Evolutionary conservation across 208 protist species (phyloP), one percentile per base, ranked within the genome.

Genomic region (Trichomonas vaginalis): DNA sequence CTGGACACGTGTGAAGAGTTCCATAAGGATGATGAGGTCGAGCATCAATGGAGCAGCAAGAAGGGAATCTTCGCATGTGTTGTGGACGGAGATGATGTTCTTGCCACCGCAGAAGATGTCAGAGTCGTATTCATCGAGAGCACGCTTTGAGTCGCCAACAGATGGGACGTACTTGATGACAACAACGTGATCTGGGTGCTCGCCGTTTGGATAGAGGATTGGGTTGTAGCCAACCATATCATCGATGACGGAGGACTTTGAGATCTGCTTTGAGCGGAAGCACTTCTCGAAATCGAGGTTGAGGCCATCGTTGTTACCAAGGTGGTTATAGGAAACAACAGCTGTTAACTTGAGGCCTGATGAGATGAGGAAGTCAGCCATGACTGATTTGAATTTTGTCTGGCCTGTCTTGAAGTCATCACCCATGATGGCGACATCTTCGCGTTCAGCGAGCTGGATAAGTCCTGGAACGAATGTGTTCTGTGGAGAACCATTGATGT

Each of bases 401-500:
- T 99, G 99, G 61, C 99, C 99, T 70, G 98, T 98, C 97, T 99
- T 99, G 98, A 99, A 99, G 97, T 99, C 99, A 96, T 99, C 98
- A 95, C 99, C 99, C 95, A 97, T 98, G 95, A 99, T 98, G 82
- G 98, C 98, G 14, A 99, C 98, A 95, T 96, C 49, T 35, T 96
- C 56, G 35, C 95, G 62, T 45, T 61, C 40, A 80, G 96, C 96
- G 39, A 96, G 90, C 42, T 96, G n/a, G 39, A 97, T 79, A 39
- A 96, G 51, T 40, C 96, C 99, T 17, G 98, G 97, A 88, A 99
- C 99, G 88, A 99, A 98, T 39, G 99, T 99, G 97, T 99, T 99
- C 97, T 99, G 99, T 88, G 99, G 99, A 21, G 98, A 98, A 98
- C 99, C 96, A 97, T 99, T 99, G 97, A 99, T 99, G 97, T 98